Evolutionary conservation across 495 filamentous ascomycete genomes (phyloP), one percentile per base, ranked within the genome.

Genomic region (Penicillium soppii): DNA sequence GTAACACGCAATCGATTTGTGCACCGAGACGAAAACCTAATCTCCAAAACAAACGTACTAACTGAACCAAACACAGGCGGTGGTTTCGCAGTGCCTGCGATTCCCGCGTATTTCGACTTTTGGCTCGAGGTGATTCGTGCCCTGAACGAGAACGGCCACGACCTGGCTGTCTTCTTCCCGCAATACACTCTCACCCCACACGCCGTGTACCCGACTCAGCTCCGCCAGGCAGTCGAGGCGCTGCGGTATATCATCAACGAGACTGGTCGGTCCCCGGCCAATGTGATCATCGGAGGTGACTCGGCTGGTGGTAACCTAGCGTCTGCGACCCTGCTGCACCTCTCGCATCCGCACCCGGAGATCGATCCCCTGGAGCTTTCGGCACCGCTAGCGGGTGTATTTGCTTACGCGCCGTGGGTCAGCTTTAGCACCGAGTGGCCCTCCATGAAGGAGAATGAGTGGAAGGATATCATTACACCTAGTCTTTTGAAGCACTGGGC

Each of bases 271-370:
- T 61, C 65, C 9, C 77, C 80, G 0, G 43, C 62, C 7, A 63
- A 75, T 47, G 67, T 88, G 23, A 52, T 78, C 37, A 42, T 88
- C 0, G 79, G 66, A 21, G 85, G 85, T 9, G 84, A 88, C 62
- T 85, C 82, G 2, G 85, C 85, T 0, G 83, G 85, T 47, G 85
- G 69, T 1, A 86, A 87, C 54, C 67, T 88, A 5, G 67, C 73
- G 19, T 53, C 82, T 12, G 67, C 74, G 5, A 56, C 84, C 0
- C 68, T 87, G 8, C 69, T 78, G 6, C 85, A 88, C 52, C 64
- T 86, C 3, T 65, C 80, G 0, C 83, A 87, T 53, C 82, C 83
- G 2, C 81, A 85, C 52, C 74, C 80, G 0, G 67, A 70, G 7
- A 73, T 77, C 46, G 68, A 74, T 9, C 56, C 63, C 0, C 32